Evolutionary conservation across 495 filamentous ascomycete genomes (phyloP).

Genomic region (Lasiosphaeria hispida): DNA sequence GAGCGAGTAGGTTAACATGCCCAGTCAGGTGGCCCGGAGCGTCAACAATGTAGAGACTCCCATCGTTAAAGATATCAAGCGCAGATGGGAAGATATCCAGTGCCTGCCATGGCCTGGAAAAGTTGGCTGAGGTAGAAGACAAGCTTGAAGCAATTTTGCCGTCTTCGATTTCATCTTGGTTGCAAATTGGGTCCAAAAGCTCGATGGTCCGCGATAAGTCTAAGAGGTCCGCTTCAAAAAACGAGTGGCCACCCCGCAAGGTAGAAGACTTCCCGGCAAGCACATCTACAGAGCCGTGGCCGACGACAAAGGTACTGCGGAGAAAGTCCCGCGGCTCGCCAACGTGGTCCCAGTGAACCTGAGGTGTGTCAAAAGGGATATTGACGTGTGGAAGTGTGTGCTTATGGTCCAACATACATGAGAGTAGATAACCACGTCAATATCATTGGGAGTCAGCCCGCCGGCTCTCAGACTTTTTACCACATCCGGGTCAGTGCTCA

Average conservation of each 20-base stretch:
- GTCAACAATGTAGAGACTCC: conserved; percentile 38
- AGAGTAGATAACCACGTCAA: conserved; percentile 40
- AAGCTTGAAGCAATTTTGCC: not conserved
- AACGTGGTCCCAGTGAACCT: conserved; percentile 45
- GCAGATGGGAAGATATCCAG: conserved; percentile 26
- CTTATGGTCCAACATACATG: conserved; percentile 28
- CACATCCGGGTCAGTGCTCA: conserved; percentile 36
- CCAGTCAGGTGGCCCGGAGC: conserved; percentile 46
- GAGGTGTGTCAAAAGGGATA: not conserved
- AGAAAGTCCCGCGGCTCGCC: conserved; percentile 41
- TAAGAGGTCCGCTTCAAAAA: conserved; percentile 41
- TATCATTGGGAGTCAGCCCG: conserved; percentile 33
- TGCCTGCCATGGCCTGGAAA: conserved; percentile 23
- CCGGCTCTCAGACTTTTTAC: conserved; percentile 31
- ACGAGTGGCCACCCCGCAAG: conserved; percentile 33
- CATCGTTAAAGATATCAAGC: conserved; percentile 43
- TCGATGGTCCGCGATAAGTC: conserved; percentile 36
- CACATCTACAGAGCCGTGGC: conserved; percentile 33
- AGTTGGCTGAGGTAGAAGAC: not conserved
- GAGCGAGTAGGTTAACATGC: conserved; percentile 44
- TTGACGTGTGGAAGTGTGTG: too few species aligned
- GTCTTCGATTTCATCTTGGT: not conserved
- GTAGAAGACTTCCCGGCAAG: conserved; percentile 25
- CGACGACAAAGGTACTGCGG: conserved; percentile 36
- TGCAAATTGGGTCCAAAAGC: conserved; percentile 23